phyloP scores from a whole-genome alignment of 306 rosid species.

The Luffa aegyptiaca region DNA sequence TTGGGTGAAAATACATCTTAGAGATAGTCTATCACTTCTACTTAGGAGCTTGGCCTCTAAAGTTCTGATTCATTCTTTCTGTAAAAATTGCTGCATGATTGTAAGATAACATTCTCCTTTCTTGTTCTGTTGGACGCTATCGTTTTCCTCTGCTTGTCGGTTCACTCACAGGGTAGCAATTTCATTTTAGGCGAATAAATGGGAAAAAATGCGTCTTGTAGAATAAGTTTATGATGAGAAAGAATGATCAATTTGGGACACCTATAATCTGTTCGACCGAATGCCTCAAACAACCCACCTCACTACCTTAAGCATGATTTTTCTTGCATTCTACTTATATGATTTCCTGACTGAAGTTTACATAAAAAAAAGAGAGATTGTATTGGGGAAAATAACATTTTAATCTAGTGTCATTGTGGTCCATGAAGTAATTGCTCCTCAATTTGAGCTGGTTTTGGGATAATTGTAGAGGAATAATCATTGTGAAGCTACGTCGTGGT shows the following conservation, averaged over 20 bases:
- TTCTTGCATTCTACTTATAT: not conserved
- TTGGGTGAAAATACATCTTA: not conserved
- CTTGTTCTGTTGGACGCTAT: not conserved
- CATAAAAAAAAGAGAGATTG: not conserved
- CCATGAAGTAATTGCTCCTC: not conserved
- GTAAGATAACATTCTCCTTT: not conserved
- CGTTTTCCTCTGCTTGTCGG: not conserved
- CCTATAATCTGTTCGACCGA: not conserved
- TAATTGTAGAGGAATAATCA: conserved; percentile 69
- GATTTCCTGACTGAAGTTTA: not conserved
- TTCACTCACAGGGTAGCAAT: not conserved
- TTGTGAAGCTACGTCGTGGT: conserved; percentile 81
- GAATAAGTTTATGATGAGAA: not conserved
- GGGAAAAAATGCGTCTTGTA: not conserved
- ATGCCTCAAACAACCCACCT: not conserved
- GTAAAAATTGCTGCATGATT: not conserved
- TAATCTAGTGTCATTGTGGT: not conserved
- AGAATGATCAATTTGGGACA: not conserved
- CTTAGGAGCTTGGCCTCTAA: not conserved
- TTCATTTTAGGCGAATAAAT: not conserved
- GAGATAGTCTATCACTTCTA: not conserved
- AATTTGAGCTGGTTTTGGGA: conserved; percentile 3
- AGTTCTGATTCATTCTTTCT: not conserved
- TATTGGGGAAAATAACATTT: not conserved
- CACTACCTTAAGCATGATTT: not conserved